Percentiles rank a stretch among this genome's conserved stretches.
Conservation (phyloP, 176 grass and related monocot genomes). For the Phoenix roebelenii region DNA sequence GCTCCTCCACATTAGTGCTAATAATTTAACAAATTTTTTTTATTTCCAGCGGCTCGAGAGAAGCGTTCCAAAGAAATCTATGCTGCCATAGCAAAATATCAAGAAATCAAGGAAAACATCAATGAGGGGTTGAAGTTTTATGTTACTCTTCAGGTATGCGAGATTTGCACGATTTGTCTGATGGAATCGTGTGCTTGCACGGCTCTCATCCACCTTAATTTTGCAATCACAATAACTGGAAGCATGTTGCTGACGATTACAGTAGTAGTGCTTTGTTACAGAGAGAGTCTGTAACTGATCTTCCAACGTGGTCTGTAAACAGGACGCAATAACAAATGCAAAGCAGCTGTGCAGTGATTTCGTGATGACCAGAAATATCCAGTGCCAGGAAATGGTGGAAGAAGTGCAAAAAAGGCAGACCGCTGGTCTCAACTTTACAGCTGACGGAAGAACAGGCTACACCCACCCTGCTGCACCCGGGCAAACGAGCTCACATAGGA, state of each 20-base stretch:
- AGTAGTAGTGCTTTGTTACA: no score
- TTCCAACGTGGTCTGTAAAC: neutral
- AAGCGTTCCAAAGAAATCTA: slow-evolving; percentile 7
- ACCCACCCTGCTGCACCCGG: slow-evolving; percentile 39
- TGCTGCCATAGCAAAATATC: slow-evolving; percentile 12
- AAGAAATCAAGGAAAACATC: slow-evolving; percentile 14
- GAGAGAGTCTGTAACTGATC: no score
- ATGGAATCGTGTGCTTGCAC: no score
- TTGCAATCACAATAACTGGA: no score
- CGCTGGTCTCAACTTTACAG: slow-evolving; percentile 78
- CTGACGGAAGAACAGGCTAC: slow-evolving; percentile 14
- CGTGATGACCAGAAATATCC: slow-evolving; percentile 29
- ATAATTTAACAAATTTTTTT: neutral
- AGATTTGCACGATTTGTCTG: neutral
- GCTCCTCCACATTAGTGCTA: no score
- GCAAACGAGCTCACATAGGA: slow-evolving; percentile 29
- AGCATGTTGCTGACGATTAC: no score
- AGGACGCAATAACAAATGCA: slow-evolving; percentile 30
- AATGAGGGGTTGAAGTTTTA: slow-evolving; percentile 19
- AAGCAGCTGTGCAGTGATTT: slow-evolving; percentile 39
- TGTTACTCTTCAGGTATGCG: slow-evolving; percentile 11
- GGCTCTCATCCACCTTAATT: no score
- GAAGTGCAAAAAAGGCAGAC: slow-evolving; percentile 14
- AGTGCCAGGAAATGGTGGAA: slow-evolving; percentile 28
- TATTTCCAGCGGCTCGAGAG: neutral